Percentiles rank a stretch among this genome's conserved stretches.
phyloP scores from a whole-genome alignment of 179 eudicot species.

The Spinacia oleracea region DNA sequence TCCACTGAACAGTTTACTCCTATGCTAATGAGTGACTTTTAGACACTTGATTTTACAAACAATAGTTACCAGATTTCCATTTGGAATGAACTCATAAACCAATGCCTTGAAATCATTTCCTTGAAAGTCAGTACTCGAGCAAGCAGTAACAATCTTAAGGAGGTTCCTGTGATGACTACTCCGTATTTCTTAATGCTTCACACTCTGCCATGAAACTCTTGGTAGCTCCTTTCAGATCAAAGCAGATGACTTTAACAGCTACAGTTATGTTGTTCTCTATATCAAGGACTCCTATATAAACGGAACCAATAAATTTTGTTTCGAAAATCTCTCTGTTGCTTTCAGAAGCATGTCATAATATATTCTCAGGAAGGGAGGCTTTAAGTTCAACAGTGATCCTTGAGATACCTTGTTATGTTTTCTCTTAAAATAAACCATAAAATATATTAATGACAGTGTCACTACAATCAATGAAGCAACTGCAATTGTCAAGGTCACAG shows the following conservation, averaged over 20 bases:
- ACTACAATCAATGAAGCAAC: not conserved
- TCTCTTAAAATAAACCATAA: not conserved
- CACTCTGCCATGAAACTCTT: constrained; percentile 31
- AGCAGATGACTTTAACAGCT: constrained; percentile 28
- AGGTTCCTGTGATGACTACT: constrained; percentile 26
- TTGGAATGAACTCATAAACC: constrained; percentile 29
- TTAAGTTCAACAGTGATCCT: not conserved
- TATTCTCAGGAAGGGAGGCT: constrained; percentile 10
- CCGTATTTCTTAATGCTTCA: constrained; percentile 18
- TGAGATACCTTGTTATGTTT: not conserved
- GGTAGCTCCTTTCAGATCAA: constrained; percentile 1
- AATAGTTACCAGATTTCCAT: constrained; percentile 19
- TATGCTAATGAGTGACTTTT: not conserved
- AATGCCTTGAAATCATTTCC: constrained; percentile 33
- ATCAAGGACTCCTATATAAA: constrained; percentile 26
- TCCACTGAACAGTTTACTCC: constrained; percentile 21
- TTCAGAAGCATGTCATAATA: constrained; percentile 21
- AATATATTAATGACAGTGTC: not conserved
- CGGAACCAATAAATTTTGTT: constrained; percentile 17
- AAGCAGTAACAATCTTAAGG: constrained; percentile 18
- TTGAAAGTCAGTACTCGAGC: constrained; percentile 29
- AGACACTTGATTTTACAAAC: constrained; percentile 18
- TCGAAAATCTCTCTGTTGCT: constrained; percentile 28
- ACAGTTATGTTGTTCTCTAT: not conserved
- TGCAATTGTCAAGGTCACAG: not conserved